Percentiles rank a stretch among this genome's conserved stretches.
phyloP scores from a whole-genome alignment of 139 green algal genomes.

The Diplosphaera chodatii region DNA sequence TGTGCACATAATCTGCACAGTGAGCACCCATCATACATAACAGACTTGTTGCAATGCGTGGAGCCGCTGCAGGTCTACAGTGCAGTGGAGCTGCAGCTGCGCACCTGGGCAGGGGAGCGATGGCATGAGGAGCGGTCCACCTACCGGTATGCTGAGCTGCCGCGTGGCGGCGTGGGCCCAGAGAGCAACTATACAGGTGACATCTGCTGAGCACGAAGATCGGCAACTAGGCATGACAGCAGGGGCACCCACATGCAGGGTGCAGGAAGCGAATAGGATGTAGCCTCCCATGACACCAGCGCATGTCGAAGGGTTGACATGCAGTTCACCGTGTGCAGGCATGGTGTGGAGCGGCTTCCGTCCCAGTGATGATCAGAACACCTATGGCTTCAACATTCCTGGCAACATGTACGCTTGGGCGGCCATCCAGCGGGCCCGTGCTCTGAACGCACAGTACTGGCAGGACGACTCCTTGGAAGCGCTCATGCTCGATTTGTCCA shows the following conservation, averaged over 20 bases:
- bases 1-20: too few relatives aligned
- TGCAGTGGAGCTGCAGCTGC: conserved; percentile 32
- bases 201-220: too few relatives aligned
- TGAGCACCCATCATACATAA: too few relatives aligned
- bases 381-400: conserved; percentile 46
- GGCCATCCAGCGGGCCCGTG: conserved; percentile 37
- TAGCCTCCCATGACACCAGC: too few relatives aligned
- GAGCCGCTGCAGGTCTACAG: conserved; percentile 34
- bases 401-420: conserved; percentile 42
- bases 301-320: too few relatives aligned
- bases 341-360: conserved; percentile 63
- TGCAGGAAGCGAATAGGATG: too few relatives aligned
- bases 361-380: conserved; percentile 45
- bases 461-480: conserved; percentile 15
- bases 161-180: conserved; percentile 26
- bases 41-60: too few relatives aligned
- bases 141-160: conserved; percentile 54
- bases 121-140: conserved; percentile 36
- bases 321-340: conserved; percentile 15
- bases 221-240: too few relatives aligned
- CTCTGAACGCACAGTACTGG: conserved; percentile 45
- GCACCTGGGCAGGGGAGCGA: conserved; percentile 39
- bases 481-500: conserved; percentile 7
- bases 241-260: too few relatives aligned
- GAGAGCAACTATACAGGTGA: conserved; percentile 22